These are phyloP conservation scores for Capronia coronata DNA, from an alignment of 2,329 filamentous ascomycete species.

Conservation along the genomic window DNA sequence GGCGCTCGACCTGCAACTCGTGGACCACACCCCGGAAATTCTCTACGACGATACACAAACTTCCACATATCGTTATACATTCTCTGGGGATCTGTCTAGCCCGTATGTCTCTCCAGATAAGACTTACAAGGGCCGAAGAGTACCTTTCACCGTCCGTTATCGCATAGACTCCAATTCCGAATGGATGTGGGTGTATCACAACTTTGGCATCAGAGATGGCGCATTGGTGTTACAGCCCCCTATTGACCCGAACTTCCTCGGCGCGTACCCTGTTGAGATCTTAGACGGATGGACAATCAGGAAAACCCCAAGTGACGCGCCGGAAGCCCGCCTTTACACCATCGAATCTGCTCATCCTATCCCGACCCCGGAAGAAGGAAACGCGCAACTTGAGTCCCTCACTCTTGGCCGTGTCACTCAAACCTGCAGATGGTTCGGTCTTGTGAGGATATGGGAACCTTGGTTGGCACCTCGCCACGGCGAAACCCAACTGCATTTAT, in stretches of 20 bases:
- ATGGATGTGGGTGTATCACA: conserved; percentile 44
- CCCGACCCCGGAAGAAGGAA: conserved; percentile 47
- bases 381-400: conserved; percentile 48
- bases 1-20: conserved; percentile 50
- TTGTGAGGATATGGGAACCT: conserved; percentile 71
- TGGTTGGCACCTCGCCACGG: conserved; percentile 86
- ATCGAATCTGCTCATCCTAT: conserved; percentile 36
- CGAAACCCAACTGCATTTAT: conserved; percentile 56
- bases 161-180: conserved; percentile 33
- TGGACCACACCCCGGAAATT: conserved; percentile 27
- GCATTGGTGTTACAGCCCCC: conserved; percentile 38
- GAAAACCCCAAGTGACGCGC: conserved; percentile 37
- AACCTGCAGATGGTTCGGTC: conserved; percentile 68
- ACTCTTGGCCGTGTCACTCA: conserved; percentile 41
- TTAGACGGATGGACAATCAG: conserved; percentile 33
- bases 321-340: conserved; percentile 37
- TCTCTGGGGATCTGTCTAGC: conserved; percentile 27
- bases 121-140: conserved; percentile 27
- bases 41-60: conserved; percentile 25
- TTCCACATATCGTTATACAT: conserved; percentile 34
- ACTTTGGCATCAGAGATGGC: conserved; percentile 36
- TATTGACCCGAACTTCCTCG: conserved; percentile 16
- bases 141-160: conserved; percentile 42
- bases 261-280: conserved; percentile 34
- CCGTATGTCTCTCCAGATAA: conserved; percentile 20